Base-by-base conservation (phyloP, 345 rosid genomes). In the Raphanus raphanistrum region DNA sequence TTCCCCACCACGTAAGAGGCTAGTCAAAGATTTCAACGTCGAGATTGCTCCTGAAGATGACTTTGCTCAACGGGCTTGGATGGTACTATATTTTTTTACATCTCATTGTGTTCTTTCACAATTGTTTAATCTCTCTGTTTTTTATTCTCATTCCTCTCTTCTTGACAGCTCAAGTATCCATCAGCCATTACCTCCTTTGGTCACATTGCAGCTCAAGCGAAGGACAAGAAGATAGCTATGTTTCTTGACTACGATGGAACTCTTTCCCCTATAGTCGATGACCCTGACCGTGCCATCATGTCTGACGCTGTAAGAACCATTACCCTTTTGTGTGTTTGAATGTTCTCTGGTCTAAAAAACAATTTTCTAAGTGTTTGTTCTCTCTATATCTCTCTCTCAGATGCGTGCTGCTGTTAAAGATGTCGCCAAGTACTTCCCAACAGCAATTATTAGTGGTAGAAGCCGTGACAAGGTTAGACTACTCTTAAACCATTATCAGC, bases 401-500 rank as follows among this genome's bases (percentile, higher is more conserved):
- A 92, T 92, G 99, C 92, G 98, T 72, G 74, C 87, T 82, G 90
- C 89, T 12, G 96, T 95, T 79, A 91, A 83, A 84, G 84, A 90
- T 61, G 83, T 87, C 2, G 92, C 96, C 2, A 85, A 76, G 76
- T 75, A 80, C 81, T 95, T 90, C 77, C 98, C 99, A 21, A 92
- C 98, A 1, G 98, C 99, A 61, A 92, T 95, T 74, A 90, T 95
- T 63, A 95, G 94, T 66, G 99, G 99, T 82, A 88, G 99, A 86
- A 91, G 92, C 75, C 90, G 98, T 4, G 94, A 92, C 69, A 91
- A 85, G 95, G 99, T 92, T 69, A 70, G 29, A 11, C 4, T 7
- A 11, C 4, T 7, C 33, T 4, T 60, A 66, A 61, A 55, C 65
- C 35, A 1, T 63, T 52, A 16, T 52, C 26, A 52, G 26, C 58